Evolutionary conservation across 2,329 filamentous ascomycete species (phyloP).

Genomic region (Sclerotinia sclerotiorum): DNA sequence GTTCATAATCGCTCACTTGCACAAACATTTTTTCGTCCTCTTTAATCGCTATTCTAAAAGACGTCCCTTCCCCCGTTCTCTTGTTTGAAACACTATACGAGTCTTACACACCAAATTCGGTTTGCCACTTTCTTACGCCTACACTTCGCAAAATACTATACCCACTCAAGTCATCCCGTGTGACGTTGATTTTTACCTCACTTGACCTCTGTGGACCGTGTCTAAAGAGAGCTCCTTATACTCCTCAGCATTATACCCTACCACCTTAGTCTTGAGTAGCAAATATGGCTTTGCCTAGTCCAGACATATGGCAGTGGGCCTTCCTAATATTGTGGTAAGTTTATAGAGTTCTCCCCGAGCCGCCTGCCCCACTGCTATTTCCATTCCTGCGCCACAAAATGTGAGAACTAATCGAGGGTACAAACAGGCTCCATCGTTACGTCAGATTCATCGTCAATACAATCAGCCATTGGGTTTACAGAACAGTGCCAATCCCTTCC

Average conservation of each 20-base stretch:
- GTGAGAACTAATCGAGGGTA: conserved; percentile 3
- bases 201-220: background rate
- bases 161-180: background rate
- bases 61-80: background rate
- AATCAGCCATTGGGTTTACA: conserved; percentile 82
- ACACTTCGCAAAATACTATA: background rate
- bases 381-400: background rate
- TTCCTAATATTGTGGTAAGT: conserved; percentile 36
- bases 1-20: background rate
- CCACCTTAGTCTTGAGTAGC: conserved; percentile 15
- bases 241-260: conserved; percentile 10
- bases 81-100: conserved; percentile 9
- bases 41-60: background rate
- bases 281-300: background rate
- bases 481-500: conserved; percentile 76
- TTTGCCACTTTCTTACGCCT: background rate
- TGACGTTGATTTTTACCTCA: conserved; percentile 9
- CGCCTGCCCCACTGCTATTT: background rate
- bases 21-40: conserved; percentile 5
- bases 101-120: conserved; percentile 6
- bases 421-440: conserved; percentile 78
- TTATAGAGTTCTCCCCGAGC: background rate
- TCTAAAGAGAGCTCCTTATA: conserved; percentile 6
- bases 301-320: conserved; percentile 33
- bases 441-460: conserved; percentile 81